Conservation (phyloP, 164 flowering plant species). For the Chimonanthus praecox region DNA sequence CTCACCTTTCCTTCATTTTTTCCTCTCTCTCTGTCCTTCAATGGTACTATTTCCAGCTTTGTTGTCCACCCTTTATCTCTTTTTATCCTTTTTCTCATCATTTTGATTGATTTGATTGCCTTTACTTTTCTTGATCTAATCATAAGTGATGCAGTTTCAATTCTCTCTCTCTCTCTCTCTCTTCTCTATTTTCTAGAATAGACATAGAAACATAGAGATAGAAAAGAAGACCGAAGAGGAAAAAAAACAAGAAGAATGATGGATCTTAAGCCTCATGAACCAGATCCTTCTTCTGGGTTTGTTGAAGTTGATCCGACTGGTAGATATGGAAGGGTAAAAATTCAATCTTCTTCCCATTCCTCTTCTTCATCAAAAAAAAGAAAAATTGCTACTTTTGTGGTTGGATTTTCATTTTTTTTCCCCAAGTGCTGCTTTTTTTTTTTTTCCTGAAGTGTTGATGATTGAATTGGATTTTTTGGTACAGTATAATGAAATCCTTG, state of each 20-base stretch:
- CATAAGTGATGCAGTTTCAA: neutral
- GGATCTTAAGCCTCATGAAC: constrained; percentile 28
- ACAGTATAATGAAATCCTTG: constrained; percentile 88
- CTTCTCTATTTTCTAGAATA: neutral
- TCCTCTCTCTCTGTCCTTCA: neutral
- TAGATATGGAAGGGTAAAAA: constrained; percentile 83
- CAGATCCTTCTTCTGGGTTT: constrained; percentile 40
- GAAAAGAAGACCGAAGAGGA: no score
- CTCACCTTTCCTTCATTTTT: neutral
- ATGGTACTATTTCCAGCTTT: neutral
- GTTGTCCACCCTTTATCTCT: neutral
- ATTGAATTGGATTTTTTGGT: constrained; percentile 6
- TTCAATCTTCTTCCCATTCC: neutral
- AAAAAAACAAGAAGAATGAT: constrained; percentile 23
- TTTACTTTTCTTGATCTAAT: neutral
- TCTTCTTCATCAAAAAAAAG: no score
- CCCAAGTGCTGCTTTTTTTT: neutral
- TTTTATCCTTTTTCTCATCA: neutral
- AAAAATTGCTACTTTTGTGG: neutral
- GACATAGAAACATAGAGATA: neutral
- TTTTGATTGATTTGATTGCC: no score
- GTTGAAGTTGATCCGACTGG: constrained; percentile 97
- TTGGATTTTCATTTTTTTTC: neutral
- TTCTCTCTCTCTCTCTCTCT: neutral
- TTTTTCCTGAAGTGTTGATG: neutral